Base-by-base conservation (phyloP, 2,329 filamentous ascomycete species). In the Xylaria sp. region DNA sequence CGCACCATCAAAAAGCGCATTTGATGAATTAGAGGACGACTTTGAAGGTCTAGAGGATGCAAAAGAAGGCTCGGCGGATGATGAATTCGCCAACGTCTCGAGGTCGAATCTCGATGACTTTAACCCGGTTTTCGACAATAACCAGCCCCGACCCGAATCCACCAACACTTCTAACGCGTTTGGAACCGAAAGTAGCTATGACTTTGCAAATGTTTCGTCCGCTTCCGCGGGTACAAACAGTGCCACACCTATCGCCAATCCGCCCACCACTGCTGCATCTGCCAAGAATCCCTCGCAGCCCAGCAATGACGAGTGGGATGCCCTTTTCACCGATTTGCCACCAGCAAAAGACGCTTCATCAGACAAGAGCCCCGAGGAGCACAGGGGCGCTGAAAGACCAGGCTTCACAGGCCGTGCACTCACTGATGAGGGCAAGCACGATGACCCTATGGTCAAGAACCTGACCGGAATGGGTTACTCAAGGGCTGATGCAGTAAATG, bases 371-470 rank as follows among this genome's bases (percentile, higher is more conserved):
- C 60, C 56, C 37, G 68, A 70, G 44, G 65, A 66, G 11, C 63
- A 55, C 51, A 67, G 57, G 52, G 68, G 63, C 58, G 61, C 63
- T 5, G 67, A 68, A 13, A 60, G 70, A 11, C 68, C 70, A 13
- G 65, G 64, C 52, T 67, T 73, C 2, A 50, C 74, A 0, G 90
- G 88, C 4, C 83, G 90, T 67, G 88, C 89, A 4, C 77, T 93
- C 54, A 89, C 86, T 50, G 83, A 86, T 55, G 85, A 87, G 18
- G 89, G 89, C 2, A 89, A 89, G 69, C 90, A 95, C 69, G 93
- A 97, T 70, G 93, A 97, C 71, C 89, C 91, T 7, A 93, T 96
- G 59, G 77, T 97, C 66, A 95, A 96, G 79, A 87, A 92, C 67
- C 74, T 97, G 70, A 96, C 91, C 1, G 82, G 84, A 8, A 96